These are phyloP conservation scores for Dictyostelium firmibasis DNA, from an alignment of 78 protist genomes.

Conservation along the genomic window DNA sequence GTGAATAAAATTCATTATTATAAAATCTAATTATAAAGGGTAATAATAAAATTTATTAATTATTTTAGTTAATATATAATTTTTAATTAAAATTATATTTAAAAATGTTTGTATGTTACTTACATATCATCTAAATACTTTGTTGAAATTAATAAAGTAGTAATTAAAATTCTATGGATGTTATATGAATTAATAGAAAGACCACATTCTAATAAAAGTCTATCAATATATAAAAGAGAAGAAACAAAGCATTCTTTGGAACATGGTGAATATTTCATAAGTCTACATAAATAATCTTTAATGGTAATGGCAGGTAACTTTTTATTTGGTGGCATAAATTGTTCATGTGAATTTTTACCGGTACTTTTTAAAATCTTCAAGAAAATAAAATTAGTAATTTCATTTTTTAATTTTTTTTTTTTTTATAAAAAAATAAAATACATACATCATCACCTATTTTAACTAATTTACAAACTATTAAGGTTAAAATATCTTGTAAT, in stretches of 20 bases:
- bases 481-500: conserved; percentile 17
- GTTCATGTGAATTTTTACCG: conserved; percentile 21
- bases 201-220: conserved; percentile 32
- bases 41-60: not conserved
- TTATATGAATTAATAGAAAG: conserved; percentile 30
- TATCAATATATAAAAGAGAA: conserved; percentile 42
- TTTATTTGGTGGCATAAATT: conserved; percentile 74
- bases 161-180: conserved; percentile 58
- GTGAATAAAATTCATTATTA: conserved; percentile 76
- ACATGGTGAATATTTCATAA: conserved; percentile 76
- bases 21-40: conserved; percentile 11
- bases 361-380: not conserved
- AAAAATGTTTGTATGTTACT: not conserved
- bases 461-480: conserved; percentile 16
- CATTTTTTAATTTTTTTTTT: not conserved
- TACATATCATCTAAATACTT: conserved; percentile 72
- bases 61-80: not conserved
- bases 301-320: conserved; percentile 56
- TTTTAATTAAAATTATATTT: not conserved
- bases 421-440: not conserved
- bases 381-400: no score
- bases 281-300: conserved; percentile 43
- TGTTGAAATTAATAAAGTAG: conserved; percentile 63
- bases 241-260: conserved; percentile 66
- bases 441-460: conserved; percentile 54